These are phyloP conservation scores for Phytophthora lateralis DNA, from an alignment of 352 stramenopile genomes.

Conservation along the genomic window DNA sequence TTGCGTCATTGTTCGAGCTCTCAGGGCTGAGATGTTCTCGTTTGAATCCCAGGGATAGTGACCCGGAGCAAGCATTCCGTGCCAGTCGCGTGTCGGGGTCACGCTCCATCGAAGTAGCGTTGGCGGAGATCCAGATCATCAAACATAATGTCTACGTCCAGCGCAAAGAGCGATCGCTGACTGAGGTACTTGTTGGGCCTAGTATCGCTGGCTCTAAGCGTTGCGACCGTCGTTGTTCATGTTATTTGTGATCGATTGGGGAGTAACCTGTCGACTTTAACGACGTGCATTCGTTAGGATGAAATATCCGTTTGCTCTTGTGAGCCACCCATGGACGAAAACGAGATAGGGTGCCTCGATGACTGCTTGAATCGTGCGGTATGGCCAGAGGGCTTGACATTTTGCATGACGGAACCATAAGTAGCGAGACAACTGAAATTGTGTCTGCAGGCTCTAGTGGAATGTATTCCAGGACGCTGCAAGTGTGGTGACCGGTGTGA, in stretches of 20 bases:
- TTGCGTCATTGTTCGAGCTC: not conserved
- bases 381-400: conserved; percentile 4
- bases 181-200: conserved; percentile 39
- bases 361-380: conserved; percentile 82
- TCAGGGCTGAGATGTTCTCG: conserved; percentile 12
- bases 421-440: not conserved
- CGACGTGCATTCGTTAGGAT: conserved; percentile 44
- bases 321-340: conserved; percentile 34
- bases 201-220: not conserved
- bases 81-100: conserved; percentile 69
- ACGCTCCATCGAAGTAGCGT: conserved; percentile 68
- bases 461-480: conserved; percentile 66
- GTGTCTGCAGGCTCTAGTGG: conserved; percentile 57
- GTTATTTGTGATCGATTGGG: not conserved
- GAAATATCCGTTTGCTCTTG: conserved; percentile 74
- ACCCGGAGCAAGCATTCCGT: conserved; percentile 48
- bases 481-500: conserved; percentile 68
- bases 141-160: conserved; percentile 78
- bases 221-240: not conserved
- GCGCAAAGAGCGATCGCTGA: conserved; percentile 54
- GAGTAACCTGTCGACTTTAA: conserved; percentile 3
- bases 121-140: conserved; percentile 78
- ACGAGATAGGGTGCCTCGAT: conserved; percentile 63
- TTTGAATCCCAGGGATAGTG: conserved; percentile 29
- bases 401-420: not conserved